Evolutionary conservation across 2,329 filamentous ascomycete species (phyloP), one percentile per base, ranked within the genome.

Genomic region (Cladosporium sphaerospermum): DNA sequence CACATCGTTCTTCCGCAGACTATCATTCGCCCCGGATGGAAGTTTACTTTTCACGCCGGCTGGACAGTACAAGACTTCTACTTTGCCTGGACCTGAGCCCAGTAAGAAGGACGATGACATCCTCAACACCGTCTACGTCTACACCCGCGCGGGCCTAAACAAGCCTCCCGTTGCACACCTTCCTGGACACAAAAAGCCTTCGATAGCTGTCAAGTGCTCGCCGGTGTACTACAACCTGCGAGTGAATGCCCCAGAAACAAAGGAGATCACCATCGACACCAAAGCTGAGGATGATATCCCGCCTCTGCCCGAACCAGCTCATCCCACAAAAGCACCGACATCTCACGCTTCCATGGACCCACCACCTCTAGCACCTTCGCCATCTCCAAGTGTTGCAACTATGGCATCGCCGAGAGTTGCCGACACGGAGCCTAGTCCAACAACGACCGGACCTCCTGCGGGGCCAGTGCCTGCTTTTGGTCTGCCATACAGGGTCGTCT

Each of bases 101-200:
- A 80, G 81, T 45, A 87, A 90, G 57, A 73, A 77, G n/a, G 67
- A 77, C 2, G 92, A 93, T 61, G 92, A 99, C 60, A 80, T 96
- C 48, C 90, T 88, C 62, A 99, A 99, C 67, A 99, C 93, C 0
- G 95, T 99, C 18, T 99, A 99, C 71, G 93, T 99, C 51, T 99
- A 99, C 70, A 96, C 92, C 0, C 80, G 93, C 62, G 93, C 91
- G 31, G 93, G 93, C 19, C 89, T 99, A 65, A 97, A 96, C 73
- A 96, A 95, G 68, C 90, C 93, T 1, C 93, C 93, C 2, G 87
- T 97, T 54, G 90, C 92, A 6, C 93, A 97, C 71, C 78, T 99
- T 6, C 93, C 93, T 0, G 93, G 93, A 1, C 92, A 97, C 71
- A 99, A 96, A 76, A 99, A 99, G 70, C 93, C 93, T 0, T 97